phyloP scores from a whole-genome alignment of 345 rosid species.

The Sonneratia alba region DNA sequence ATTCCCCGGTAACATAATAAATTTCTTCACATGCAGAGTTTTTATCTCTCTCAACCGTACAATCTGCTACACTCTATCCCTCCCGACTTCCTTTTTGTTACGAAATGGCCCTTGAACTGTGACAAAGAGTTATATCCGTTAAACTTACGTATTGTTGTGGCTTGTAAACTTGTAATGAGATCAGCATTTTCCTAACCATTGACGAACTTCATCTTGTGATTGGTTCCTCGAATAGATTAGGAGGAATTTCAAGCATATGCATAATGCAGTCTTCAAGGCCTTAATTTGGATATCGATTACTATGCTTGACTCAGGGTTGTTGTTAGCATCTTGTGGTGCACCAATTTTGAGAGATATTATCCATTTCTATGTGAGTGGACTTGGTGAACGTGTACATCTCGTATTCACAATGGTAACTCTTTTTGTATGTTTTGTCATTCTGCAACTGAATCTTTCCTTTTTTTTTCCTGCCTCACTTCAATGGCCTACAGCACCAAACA shows the following conservation, averaged over 20 bases:
- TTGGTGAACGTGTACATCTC: background rate
- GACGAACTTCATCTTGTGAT: background rate
- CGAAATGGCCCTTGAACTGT: too few relatives aligned
- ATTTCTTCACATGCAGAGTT: too few relatives aligned
- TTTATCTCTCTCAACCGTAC: too few relatives aligned
- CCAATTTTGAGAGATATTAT: background rate
- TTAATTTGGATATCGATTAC: background rate
- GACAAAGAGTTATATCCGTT: too few relatives aligned
- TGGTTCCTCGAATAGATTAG: background rate
- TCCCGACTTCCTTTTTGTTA: too few relatives aligned
- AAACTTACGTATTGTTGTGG: background rate
- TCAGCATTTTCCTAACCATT: too few relatives aligned
- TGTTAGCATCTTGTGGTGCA: background rate
- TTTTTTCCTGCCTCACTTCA: background rate
- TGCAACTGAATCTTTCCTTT: background rate
- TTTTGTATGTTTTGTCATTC: background rate
- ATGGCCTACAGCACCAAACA: conserved; percentile 55
- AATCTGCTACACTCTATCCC: too few relatives aligned
- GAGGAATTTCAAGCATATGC: background rate
- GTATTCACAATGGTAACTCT: background rate
- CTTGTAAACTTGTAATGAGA: background rate
- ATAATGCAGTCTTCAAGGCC: background rate
- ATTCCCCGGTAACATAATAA: too few relatives aligned
- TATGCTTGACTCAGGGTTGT: background rate
- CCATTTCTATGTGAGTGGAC: too few relatives aligned